These are phyloP conservation scores for Hypomontagnella submonticulosa DNA, from an alignment of 495 filamentous ascomycete species.

Conservation along the genomic window DNA sequence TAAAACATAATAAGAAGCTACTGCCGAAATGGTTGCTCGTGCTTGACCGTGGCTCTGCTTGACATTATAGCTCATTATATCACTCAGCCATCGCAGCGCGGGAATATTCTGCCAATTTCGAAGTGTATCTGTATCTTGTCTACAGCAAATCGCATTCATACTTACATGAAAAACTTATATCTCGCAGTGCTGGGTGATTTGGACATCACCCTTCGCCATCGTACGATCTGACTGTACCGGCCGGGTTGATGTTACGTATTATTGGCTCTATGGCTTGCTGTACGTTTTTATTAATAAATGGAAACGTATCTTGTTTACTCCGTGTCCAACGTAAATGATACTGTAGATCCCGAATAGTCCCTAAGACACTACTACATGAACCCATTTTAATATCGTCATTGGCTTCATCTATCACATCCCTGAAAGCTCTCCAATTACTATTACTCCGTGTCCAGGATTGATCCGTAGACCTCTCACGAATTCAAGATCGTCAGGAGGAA, in stretches of 20 bases:
- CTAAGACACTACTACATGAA: slow-evolving; percentile 20
- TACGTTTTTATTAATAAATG: slow-evolving; percentile 12
- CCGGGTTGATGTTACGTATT: slow-evolving; percentile 1
- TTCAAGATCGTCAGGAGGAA: slow-evolving; percentile 21
- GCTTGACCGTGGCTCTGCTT: neutral
- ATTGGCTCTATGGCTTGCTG: slow-evolving; percentile 6
- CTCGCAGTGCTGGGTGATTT: slow-evolving; percentile 16
- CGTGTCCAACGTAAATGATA: slow-evolving; percentile 15
- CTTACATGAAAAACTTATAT: slow-evolving; percentile 15
- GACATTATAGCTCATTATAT: slow-evolving; percentile 12
- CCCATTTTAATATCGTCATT: slow-evolving; percentile 34
- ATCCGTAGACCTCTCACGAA: slow-evolving; percentile 9
- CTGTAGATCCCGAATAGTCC: slow-evolving; percentile 36
- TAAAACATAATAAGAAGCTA: slow-evolving; percentile 30
- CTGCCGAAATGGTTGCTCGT: slow-evolving; percentile 35
- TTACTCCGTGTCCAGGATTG: slow-evolving; percentile 2
- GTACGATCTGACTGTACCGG: slow-evolving; percentile 31
- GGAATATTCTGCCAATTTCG: slow-evolving; percentile 28
- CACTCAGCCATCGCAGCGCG: slow-evolving; percentile 1
- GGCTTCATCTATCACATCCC: slow-evolving; percentile 21
- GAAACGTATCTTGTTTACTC: slow-evolving; percentile 19
- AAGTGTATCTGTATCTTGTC: neutral
- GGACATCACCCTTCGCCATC: slow-evolving; percentile 17
- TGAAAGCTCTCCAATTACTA: slow-evolving; percentile 12
- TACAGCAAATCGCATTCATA: slow-evolving; percentile 5